A percentile compares a stretch with the other conserved stretches of the same genome.
Conservation (phyloP, 768 basidiomycete species). For the Ramaria sp. region DNA sequence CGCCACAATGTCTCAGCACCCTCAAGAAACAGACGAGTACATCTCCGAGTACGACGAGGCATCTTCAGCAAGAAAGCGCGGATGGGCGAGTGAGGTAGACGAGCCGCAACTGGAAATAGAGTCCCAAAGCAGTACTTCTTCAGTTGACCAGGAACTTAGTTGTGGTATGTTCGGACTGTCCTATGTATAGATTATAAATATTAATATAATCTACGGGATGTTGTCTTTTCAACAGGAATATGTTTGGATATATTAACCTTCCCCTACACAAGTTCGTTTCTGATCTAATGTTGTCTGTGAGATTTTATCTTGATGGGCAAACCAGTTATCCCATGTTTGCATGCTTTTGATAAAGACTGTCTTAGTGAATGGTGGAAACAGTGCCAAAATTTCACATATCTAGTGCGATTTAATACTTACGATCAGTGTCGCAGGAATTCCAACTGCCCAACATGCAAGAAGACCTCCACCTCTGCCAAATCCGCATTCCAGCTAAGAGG, state of each 20-base stretch:
- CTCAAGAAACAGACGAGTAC: neutral
- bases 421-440: neutral
- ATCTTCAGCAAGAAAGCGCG: neutral
- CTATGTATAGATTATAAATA: neutral
- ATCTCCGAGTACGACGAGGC: neutral
- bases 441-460: constrained; percentile 8
- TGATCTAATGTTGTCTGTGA: neutral
- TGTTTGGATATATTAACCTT: constrained; percentile 1
- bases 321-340: constrained; percentile 8
- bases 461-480: constrained; percentile 2
- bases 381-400: neutral
- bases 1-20: neutral
- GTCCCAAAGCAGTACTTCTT: constrained; percentile 1
- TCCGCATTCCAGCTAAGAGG: constrained; percentile 7
- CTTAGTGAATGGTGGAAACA: constrained; percentile 3
- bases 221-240: neutral
- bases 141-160: constrained; percentile 7
- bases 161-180: constrained; percentile 1
- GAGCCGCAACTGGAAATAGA: neutral
- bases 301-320: neutral
- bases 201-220: neutral
- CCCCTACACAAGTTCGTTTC: constrained; percentile 5
- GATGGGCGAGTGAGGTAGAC: neutral
- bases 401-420: neutral
- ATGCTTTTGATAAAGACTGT: constrained; percentile 8